These are phyloP conservation scores for Quercus lobata DNA, from an alignment of 331 rosid genomes.

Conservation along the genomic window DNA sequence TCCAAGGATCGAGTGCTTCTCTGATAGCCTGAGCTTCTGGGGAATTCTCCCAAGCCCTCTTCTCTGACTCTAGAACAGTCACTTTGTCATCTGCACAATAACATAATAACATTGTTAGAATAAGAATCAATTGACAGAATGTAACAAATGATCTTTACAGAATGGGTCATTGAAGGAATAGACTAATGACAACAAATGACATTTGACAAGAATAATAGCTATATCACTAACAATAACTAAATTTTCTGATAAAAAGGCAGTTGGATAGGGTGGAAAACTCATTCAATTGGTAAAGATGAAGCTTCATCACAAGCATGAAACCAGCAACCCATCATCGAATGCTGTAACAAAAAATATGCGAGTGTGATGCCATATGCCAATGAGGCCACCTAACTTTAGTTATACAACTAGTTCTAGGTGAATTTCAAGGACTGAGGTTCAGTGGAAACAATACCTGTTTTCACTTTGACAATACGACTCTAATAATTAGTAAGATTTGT, in stretches of 20 bases:
- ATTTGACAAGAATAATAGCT: not conserved
- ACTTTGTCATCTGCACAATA: constrained; percentile 74
- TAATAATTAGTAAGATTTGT: not conserved
- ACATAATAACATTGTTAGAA: constrained; percentile 7
- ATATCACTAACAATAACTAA: not conserved
- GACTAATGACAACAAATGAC: not conserved
- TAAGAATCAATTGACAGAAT: not conserved
- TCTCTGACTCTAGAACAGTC: constrained; percentile 83
- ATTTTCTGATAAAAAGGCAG: not conserved
- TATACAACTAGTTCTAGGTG: no score
- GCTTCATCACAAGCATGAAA: not conserved
- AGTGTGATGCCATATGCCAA: not conserved
- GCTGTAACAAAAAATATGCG: not conserved
- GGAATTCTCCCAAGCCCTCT: constrained; percentile 74
- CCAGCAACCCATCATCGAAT: not conserved
- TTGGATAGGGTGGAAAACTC: not conserved
- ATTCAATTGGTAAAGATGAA: not conserved
- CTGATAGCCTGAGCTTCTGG: constrained; percentile 73
- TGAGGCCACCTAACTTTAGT: no score
- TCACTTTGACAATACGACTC: not conserved
- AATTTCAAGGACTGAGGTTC: not conserved
- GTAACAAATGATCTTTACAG: not conserved
- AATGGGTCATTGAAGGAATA: not conserved
- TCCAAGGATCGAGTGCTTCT: constrained; percentile 94
- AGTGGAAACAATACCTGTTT: not conserved